Percentiles rank a stretch among this genome's conserved stretches.
Evolutionary conservation across 805 yeast species (phyloP).

Genomic region (Tetrapisispora nanseiensis): DNA sequence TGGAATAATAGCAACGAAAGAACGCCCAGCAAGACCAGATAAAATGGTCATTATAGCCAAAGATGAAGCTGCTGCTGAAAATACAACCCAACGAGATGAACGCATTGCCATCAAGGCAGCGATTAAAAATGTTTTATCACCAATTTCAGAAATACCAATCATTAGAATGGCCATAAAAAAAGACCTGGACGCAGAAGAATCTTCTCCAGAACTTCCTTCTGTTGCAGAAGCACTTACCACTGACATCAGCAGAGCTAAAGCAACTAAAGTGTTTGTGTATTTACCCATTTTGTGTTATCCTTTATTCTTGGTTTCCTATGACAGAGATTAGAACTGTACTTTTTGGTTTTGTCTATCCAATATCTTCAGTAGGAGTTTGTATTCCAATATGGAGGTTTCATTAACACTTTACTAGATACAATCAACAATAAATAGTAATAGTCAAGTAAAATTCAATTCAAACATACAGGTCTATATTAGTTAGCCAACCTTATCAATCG

Average conservation of each 20-base stretch:
- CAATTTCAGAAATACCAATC: slow-evolving; percentile 93
- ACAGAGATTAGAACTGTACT: too few species aligned
- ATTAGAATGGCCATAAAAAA: slow-evolving; percentile 76
- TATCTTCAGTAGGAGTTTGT: too few species aligned
- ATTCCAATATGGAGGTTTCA: too few species aligned
- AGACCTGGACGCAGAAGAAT: slow-evolving; percentile 27
- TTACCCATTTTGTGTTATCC: neutral
- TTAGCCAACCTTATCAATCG: too few species aligned
- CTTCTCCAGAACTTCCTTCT: neutral
- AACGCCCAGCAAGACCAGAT: slow-evolving; percentile 85
- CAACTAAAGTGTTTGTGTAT: neutral
- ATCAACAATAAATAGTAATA: too few species aligned
- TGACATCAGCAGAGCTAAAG: neutral
- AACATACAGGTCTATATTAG: too few species aligned
- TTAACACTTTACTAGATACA: too few species aligned
- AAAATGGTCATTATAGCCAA: slow-evolving; percentile 83
- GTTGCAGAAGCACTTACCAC: neutral
- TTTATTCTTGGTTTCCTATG: too few species aligned
- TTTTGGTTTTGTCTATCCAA: too few species aligned
- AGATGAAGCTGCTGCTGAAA: slow-evolving; percentile 77
- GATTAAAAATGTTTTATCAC: slow-evolving; percentile 92
- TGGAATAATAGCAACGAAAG: slow-evolving; percentile 76
- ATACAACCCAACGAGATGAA: slow-evolving; percentile 73
- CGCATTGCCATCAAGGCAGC: slow-evolving; percentile 99
- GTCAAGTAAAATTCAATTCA: too few species aligned